phyloP scores from a whole-genome alignment of 2,329 filamentous ascomycete species.

The Aspergillus sp. region DNA sequence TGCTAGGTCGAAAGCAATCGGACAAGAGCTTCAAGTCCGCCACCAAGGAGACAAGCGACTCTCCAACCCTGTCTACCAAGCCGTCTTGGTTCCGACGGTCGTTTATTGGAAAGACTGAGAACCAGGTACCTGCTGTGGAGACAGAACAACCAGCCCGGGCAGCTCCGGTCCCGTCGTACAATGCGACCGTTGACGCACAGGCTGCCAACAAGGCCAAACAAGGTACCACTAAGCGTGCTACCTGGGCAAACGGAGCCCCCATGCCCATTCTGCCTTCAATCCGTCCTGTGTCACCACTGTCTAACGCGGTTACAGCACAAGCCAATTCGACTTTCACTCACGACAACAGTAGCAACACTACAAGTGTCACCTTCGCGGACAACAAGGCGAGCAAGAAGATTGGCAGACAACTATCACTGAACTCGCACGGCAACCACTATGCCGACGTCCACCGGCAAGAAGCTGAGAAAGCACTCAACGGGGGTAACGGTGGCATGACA shows the following conservation, averaged over 20 bases:
- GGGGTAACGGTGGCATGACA: constrained; percentile 68
- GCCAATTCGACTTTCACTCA: constrained; percentile 60
- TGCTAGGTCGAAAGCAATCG: constrained; percentile 84
- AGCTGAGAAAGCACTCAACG: constrained; percentile 83
- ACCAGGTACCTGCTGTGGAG: constrained; percentile 52
- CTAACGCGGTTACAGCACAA: constrained; percentile 84
- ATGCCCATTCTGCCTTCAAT: constrained; percentile 97
- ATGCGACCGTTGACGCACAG: constrained; percentile 36
- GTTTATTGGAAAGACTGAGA: constrained; percentile 72
- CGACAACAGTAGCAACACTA: constrained; percentile 39
- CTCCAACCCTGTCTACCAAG: constrained; percentile 63
- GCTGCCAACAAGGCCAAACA: constrained; percentile 48
- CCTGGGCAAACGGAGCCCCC: constrained; percentile 82
- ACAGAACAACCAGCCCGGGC: constrained; percentile 33
- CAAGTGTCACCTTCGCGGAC: constrained; percentile 13
- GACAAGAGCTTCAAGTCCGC: constrained; percentile 61
- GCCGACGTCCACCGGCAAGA: constrained; percentile 83
- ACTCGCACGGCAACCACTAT: constrained; percentile 89
- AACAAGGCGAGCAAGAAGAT: constrained; percentile 76
- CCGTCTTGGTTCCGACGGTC: constrained; percentile 97
- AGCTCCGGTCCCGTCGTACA: constrained; percentile 35
- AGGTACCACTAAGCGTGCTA: constrained; percentile 70
- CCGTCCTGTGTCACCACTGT: constrained; percentile 90
- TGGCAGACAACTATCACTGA: constrained; percentile 84
- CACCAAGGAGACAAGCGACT: constrained; percentile 56